Conservation (phyloP, 352 stramenopile species). For the Globisporangium mamillatum region DNA sequence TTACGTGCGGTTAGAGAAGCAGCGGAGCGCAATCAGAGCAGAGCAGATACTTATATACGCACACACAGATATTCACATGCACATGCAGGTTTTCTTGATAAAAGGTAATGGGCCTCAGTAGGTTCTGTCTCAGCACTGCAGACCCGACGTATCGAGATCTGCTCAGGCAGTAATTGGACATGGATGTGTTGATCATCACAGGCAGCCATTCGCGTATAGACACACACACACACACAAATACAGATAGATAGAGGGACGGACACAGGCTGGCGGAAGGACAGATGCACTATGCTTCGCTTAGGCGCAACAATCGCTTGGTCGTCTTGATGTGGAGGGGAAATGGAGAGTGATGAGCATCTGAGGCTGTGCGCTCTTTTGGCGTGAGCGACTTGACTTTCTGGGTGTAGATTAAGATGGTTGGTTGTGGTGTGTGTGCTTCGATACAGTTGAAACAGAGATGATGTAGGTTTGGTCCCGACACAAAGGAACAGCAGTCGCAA, state of each 20-base stretch:
- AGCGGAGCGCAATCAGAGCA: background rate
- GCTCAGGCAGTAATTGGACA: slow-evolving; percentile 67
- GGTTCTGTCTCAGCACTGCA: slow-evolving; percentile 44
- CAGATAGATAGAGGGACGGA: background rate
- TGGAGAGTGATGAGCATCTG: too few species aligned
- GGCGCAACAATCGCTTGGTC: too few species aligned
- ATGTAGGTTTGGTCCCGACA: background rate
- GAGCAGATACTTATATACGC: background rate
- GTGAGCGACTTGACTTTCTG: too few species aligned
- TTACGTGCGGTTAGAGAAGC: background rate
- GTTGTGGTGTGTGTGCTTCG: too few species aligned
- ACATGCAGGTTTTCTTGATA: background rate
- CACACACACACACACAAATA: background rate
- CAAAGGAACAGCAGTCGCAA: background rate
- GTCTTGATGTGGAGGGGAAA: too few species aligned
- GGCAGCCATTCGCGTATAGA: slow-evolving; percentile 5
- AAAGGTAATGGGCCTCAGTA: slow-evolving; percentile 33
- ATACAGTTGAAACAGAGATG: too few species aligned
- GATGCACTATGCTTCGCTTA: too few species aligned
- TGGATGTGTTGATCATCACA: slow-evolving; percentile 16
- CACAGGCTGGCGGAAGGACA: too few species aligned
- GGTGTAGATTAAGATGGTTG: too few species aligned
- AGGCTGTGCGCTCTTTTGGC: too few species aligned
- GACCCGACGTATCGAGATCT: slow-evolving; percentile 14
- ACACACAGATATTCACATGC: background rate